A percentile compares a stretch with the other conserved stretches of the same genome.
phyloP scores from a whole-genome alignment of 176 grass and related monocot species.

The Poa pratensis region DNA sequence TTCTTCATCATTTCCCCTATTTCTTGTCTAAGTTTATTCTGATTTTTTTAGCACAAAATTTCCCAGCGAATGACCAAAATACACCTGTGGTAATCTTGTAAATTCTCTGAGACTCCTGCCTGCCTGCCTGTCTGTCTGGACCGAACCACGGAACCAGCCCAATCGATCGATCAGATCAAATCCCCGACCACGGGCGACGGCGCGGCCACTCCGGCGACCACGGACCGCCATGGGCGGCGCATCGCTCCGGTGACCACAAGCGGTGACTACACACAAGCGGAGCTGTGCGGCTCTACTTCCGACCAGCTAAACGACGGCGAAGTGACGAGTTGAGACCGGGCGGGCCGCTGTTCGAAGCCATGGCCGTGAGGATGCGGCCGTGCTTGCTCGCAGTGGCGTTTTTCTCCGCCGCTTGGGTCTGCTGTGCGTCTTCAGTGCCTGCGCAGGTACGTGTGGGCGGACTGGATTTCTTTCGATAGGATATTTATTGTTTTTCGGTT shows the following conservation, averaged over 20 bases:
- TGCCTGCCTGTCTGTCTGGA: not conserved
- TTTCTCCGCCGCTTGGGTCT: slow-evolving; percentile 25
- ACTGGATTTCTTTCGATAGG: not conserved
- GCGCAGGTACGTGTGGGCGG: slow-evolving; percentile 23
- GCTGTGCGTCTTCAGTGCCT: not conserved
- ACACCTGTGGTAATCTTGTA: not conserved
- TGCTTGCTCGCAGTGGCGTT: slow-evolving; percentile 38
- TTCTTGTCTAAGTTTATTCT: no score
- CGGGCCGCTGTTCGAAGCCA: slow-evolving; percentile 7
- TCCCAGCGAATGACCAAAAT: not conserved
- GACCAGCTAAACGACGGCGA: not conserved
- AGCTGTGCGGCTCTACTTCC: not conserved
- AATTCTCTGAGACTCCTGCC: not conserved
- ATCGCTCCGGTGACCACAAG: no score
- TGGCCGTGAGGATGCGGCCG: slow-evolving; percentile 17
- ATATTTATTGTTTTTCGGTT: not conserved
- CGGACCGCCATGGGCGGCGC: not conserved
- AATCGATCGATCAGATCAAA: slow-evolving; percentile 7
- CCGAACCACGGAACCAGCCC: not conserved
- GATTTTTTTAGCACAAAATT: no score
- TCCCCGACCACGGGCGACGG: not conserved
- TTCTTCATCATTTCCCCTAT: no score
- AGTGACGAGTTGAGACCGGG: not conserved
- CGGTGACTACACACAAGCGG: not conserved
- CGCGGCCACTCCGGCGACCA: not conserved